A percentile compares a stretch with the other conserved stretches of the same genome.
Evolutionary conservation across 768 basidiomycete genomes (phyloP).

Genomic region (Lactifluus hygrophoroides): DNA sequence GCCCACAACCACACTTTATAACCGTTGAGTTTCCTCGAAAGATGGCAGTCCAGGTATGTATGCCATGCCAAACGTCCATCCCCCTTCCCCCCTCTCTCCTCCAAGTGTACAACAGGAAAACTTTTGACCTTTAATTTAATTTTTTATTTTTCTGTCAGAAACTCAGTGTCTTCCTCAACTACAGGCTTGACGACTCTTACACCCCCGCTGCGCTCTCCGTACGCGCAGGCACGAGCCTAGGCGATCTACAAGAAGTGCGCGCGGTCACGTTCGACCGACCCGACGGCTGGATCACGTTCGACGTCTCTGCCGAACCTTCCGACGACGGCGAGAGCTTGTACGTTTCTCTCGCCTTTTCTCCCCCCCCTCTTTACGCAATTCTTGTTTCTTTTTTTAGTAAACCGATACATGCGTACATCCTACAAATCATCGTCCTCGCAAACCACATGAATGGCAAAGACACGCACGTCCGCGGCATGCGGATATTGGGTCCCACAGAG

Average conservation of each 20-base stretch:
- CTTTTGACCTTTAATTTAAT: too few species aligned
- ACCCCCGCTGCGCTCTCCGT: conserved; percentile 88
- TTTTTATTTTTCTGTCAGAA: conserved; percentile 42
- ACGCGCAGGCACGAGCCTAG: conserved; percentile 84
- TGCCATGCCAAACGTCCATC: too few species aligned
- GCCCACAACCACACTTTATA: conserved; percentile 94
- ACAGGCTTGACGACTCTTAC: conserved; percentile 87
- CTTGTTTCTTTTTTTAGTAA: conserved; percentile 42
- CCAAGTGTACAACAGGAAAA: not conserved
- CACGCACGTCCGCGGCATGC: conserved; percentile 90
- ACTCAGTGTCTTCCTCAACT: conserved; percentile 77
- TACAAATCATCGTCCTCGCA: conserved; percentile 83
- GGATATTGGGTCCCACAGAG: conserved; percentile 81
- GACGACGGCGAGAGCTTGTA: conserved; percentile 78
- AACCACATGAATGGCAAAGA: conserved; percentile 99
- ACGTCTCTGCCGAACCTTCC: conserved; percentile 69
- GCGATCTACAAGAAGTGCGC: conserved; percentile 88
- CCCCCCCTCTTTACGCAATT: not conserved
- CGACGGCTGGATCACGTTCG: conserved; percentile 88
- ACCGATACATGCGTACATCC: conserved; percentile 79
- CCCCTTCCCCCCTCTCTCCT: not conserved
- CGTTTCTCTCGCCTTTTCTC: conserved; percentile 24
- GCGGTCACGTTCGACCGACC: conserved; percentile 83
- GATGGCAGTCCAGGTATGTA: conserved; percentile 79
- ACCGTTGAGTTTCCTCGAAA: conserved; percentile 89